Evolutionary conservation across 108 stramenopile genomes (phyloP), one percentile per base, ranked within the genome.

Genomic region (Fistulifera pelliculosa): DNA sequence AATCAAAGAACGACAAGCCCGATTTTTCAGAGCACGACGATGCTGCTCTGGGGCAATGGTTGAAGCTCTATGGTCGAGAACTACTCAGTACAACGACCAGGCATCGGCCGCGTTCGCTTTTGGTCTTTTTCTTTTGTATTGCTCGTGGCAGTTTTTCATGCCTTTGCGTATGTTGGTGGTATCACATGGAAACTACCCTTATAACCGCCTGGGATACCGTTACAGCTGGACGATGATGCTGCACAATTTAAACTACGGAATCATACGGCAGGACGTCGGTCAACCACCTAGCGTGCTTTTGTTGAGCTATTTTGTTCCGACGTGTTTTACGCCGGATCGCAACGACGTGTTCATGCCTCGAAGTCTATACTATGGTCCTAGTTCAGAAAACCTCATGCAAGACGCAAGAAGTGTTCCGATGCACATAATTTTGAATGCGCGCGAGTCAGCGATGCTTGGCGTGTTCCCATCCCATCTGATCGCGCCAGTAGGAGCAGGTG

Each of bases 151-250:
- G 11, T 21, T 45, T 11, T 45, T 45, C 19, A 45, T 45, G 17
- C 44, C 44, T 21, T 21, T 45, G 19, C 44, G 44, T 5, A 45
- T 45, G 44, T 11, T 21, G 19, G 17, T 45, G 4, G 44, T 45
- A 11, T 45, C 44, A 11, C 19, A 21, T 8, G 44, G 44, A 11
- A 45, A 45, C 11, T 45, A 21, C 11, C 44, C 44, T 21, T 45
- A 21, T 11, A 45, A 45, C 11, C 19, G 19, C 11, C 5, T 21
- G 21, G 44, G 44, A 11, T 45, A 45, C 21, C 44, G 44, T 11
- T 45, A 21, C 44, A 21, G 19, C 5, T 45, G 44, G 44, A 45
- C 44, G 7, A 45, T 45, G 44, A 45, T 45, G 44, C 5, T 45
- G 44, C 44, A 45, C 44, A 45, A 11, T 21, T 11, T 17, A 17